A percentile compares a stretch with the other conserved stretches of the same genome.
Conservation (phyloP, 1,284 basidiomycete genomes). For the Pseudozyma hubeiensis region DNA sequence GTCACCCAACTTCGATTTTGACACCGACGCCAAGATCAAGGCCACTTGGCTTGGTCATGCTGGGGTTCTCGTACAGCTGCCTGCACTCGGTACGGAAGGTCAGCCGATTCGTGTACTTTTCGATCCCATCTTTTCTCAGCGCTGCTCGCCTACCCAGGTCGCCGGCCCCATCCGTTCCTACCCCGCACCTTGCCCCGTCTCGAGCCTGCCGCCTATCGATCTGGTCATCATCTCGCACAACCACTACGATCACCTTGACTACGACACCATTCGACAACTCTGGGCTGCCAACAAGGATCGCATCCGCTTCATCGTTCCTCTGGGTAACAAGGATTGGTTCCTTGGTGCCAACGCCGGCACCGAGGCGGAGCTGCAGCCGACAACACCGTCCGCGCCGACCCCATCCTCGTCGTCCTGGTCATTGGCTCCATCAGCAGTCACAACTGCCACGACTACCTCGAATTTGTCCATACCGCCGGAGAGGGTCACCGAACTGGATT, state of each 20-base stretch:
- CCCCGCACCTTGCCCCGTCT: conserved; percentile 54
- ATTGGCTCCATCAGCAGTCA: conserved; percentile 11
- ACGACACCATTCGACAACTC: conserved; percentile 52
- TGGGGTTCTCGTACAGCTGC: conserved; percentile 58
- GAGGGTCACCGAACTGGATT: conserved; percentile 59
- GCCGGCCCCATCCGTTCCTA: conserved; percentile 59
- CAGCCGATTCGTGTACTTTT: conserved; percentile 55
- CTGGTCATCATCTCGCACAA: conserved; percentile 65
- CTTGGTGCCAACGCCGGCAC: conserved; percentile 8
- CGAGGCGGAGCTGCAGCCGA: not conserved
- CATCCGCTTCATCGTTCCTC: conserved; percentile 61
- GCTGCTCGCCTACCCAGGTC: conserved; percentile 63
- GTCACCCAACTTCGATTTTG: conserved; percentile 42
- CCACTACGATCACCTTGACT: conserved; percentile 67
- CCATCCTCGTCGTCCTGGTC: conserved; percentile 18
- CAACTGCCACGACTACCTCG: conserved; percentile 25
- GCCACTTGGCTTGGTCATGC: conserved; percentile 67
- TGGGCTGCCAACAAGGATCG: conserved; percentile 48
- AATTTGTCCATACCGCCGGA: conserved; percentile 47
- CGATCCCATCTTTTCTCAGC: conserved; percentile 66
- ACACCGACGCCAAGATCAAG: conserved; percentile 17
- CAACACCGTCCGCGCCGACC: conserved; percentile 1
- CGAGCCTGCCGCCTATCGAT: conserved; percentile 60
- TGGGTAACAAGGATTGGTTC: conserved; percentile 65
- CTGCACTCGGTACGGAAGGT: conserved; percentile 15